Evolutionary conservation across 2,329 filamentous ascomycete genomes (phyloP).

Genomic region (Tolypocladium amazonense): DNA sequence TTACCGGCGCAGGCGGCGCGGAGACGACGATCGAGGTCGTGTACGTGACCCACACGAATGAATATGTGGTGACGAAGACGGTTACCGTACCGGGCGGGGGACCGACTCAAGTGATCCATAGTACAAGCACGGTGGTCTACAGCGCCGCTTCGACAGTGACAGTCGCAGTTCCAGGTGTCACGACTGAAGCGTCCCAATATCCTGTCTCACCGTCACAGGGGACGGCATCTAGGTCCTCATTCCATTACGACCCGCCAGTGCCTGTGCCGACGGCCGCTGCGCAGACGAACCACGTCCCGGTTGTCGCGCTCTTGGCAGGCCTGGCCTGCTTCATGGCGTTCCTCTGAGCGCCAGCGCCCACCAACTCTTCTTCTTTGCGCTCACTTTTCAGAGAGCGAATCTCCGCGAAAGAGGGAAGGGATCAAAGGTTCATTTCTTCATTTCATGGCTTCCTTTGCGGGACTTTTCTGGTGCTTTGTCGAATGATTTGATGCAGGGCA

Average conservation of each 20-base stretch:
- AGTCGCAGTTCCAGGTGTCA: neutral
- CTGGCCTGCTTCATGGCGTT: constrained; percentile 5
- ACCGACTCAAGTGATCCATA: constrained; percentile 23
- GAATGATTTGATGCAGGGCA: neutral
- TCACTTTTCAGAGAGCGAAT: no score
- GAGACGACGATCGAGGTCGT: constrained; percentile 21
- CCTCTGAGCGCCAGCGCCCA: constrained; percentile 1
- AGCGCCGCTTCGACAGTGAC: constrained; percentile 17
- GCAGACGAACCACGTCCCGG: constrained; percentile 19
- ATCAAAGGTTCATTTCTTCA: neutral
- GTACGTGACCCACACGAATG: constrained; percentile 31
- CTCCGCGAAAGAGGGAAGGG: neutral
- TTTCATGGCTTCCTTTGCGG: no score
- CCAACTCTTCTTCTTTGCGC: neutral
- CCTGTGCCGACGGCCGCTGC: constrained; percentile 13
- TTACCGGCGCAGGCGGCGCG: constrained; percentile 26
- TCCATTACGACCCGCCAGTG: constrained; percentile 15
- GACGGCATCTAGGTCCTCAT: constrained; percentile 8
- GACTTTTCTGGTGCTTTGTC: neutral
- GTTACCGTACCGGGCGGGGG: constrained; percentile 23
- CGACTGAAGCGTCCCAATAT: neutral
- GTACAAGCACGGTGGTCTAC: constrained; percentile 27
- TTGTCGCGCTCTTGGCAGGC: constrained; percentile 16
- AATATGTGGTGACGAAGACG: constrained; percentile 34
- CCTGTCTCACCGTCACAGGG: constrained; percentile 12